A percentile compares a stretch with the other conserved stretches of the same genome.
Conservation (phyloP, 2,329 filamentous ascomycete genomes). For the Magnaporthiopsis rhizophila region DNA sequence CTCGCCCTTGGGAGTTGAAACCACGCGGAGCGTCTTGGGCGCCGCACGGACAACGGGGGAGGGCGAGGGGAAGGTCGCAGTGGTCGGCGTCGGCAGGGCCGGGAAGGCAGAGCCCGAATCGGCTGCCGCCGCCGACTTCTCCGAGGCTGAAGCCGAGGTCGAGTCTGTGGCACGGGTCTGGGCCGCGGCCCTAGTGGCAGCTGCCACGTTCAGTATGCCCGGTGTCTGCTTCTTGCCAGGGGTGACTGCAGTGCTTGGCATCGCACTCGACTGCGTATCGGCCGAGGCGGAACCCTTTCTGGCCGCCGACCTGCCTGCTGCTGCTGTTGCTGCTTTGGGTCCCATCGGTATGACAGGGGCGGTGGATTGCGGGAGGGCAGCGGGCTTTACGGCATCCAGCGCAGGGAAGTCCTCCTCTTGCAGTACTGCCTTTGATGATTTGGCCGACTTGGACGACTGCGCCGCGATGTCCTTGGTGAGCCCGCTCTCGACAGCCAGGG, state of each 20-base stretch:
- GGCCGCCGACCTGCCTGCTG: conserved; percentile 13
- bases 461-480: conserved; percentile 37
- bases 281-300: conserved; percentile 13
- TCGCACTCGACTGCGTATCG: background rate
- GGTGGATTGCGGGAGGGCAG: conserved; percentile 23
- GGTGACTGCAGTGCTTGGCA: background rate
- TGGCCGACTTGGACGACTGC: conserved; percentile 21
- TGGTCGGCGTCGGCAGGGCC: conserved; percentile 40
- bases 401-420: conserved; percentile 58
- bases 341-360: conserved; percentile 24
- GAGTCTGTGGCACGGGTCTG: conserved; percentile 23
- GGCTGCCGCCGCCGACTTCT: conserved; percentile 22
- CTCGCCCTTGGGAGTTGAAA: conserved; percentile 57
- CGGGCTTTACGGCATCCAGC: conserved; percentile 37
- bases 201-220: conserved; percentile 40
- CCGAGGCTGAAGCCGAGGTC: conserved; percentile 18
- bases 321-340: conserved; percentile 18
- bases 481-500: conserved; percentile 35
- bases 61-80: conserved; percentile 43
- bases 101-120: conserved; percentile 37
- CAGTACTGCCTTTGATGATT: conserved; percentile 25
- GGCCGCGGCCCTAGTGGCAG: conserved; percentile 31
- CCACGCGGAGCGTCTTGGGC: conserved; percentile 61
- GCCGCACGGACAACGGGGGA: conserved; percentile 43
- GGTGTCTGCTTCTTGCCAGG: conserved; percentile 31